Conservation (phyloP, 2,329 filamentous ascomycete species). For the Tolypocladium ovalisporum region DNA sequence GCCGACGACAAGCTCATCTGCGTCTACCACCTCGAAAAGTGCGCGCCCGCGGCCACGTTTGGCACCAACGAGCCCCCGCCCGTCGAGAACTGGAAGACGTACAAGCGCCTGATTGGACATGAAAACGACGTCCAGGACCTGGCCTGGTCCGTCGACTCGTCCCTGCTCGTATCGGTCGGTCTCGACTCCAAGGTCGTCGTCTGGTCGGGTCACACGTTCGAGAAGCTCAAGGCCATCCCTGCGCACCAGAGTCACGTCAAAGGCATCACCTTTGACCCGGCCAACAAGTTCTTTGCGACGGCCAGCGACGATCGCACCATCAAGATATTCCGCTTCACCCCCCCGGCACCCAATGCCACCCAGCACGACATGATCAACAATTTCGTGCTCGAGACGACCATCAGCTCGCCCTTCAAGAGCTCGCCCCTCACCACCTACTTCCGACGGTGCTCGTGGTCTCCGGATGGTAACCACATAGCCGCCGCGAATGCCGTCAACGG, state of each 20-base stretch:
- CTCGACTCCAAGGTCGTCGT: constrained; percentile 96
- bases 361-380: constrained; percentile 95
- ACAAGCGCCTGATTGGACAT: constrained; percentile 85
- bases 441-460: constrained; percentile 91
- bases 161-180: constrained; percentile 89
- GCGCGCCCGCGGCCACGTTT: constrained; percentile 69
- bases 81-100: constrained; percentile 96
- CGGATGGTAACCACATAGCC: constrained; percentile 92
- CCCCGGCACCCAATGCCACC: constrained; percentile 81
- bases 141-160: constrained; percentile 93
- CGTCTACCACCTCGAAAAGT: constrained; percentile 83
- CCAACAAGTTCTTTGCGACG: constrained; percentile 98
- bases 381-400: constrained; percentile 88
- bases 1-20: constrained; percentile 99
- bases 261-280: constrained; percentile 95
- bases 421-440: constrained; percentile 97
- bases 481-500: constrained; percentile 96
- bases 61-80: constrained; percentile 86
- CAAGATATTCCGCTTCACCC: constrained; percentile 91
- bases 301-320: constrained; percentile 95
- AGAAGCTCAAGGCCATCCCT: constrained; percentile 89
- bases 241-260: constrained; percentile 97
- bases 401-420: constrained; percentile 74
- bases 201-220: constrained; percentile 96
- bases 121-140: constrained; percentile 98